These are phyloP conservation scores for Euphrasia confusa DNA, from an alignment of 257 asterid species.

Conservation along the genomic window DNA sequence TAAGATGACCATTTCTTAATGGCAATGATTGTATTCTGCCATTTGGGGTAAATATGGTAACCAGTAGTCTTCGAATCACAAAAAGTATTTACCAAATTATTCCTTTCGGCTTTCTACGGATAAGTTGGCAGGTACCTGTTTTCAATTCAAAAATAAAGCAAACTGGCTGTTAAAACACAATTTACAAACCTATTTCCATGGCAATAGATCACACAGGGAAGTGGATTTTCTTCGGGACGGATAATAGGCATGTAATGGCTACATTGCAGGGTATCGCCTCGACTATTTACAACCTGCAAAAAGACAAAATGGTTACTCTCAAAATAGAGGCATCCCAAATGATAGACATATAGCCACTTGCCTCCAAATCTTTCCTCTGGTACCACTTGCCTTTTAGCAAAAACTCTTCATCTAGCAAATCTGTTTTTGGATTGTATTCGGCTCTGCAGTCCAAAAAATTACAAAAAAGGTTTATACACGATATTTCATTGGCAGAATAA, in stretches of 20 bases:
- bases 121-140: too few relatives aligned
- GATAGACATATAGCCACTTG: constrained; percentile 19
- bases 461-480: background rate
- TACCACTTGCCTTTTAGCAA: constrained; percentile 74
- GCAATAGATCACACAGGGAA: constrained; percentile 86
- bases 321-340: background rate
- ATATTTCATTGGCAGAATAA: background rate
- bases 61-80: too few relatives aligned
- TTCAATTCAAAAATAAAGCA: too few relatives aligned
- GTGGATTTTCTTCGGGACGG: constrained; percentile 51
- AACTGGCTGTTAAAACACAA: too few relatives aligned
- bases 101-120: background rate
- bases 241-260: constrained; percentile 80
- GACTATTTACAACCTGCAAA: constrained; percentile 63
- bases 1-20: too few relatives aligned
- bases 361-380: constrained; percentile 85
- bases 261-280: constrained; percentile 68
- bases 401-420: constrained; percentile 73
- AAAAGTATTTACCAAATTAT: too few relatives aligned
- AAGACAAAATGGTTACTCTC: background rate
- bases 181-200: constrained; percentile 67
- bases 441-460: constrained; percentile 52
- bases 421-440: constrained; percentile 73
- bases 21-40: too few relatives aligned
- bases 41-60: too few relatives aligned